Evolutionary conservation across 345 rosid genomes (phyloP).

Genomic region (Citrus maxima): DNA sequence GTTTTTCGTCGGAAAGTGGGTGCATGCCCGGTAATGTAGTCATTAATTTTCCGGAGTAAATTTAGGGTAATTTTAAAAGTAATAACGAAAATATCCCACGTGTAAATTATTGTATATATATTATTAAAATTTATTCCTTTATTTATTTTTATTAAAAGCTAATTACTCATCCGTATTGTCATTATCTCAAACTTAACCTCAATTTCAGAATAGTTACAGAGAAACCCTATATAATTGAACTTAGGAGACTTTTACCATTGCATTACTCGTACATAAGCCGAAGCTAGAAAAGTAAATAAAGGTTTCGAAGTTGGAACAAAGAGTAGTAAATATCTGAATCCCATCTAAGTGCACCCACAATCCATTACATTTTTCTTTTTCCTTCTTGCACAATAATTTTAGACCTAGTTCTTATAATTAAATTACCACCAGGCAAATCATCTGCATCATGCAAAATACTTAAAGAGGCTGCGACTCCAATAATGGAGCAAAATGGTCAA

Average conservation of each 20-base stretch:
- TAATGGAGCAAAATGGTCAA: background rate
- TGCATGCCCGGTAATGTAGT: background rate
- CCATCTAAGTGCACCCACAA: background rate
- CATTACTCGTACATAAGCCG: background rate
- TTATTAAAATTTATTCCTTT: background rate
- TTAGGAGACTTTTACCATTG: too few relatives aligned
- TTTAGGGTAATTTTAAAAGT: background rate
- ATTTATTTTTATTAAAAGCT: too few relatives aligned
- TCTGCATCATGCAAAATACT: background rate
- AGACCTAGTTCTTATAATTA: background rate
- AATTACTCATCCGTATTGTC: background rate
- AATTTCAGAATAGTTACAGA: background rate
- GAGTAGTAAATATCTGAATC: background rate
- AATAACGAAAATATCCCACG: background rate
- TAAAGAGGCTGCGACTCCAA: background rate
- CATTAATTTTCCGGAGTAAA: background rate
- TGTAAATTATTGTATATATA: too few relatives aligned
- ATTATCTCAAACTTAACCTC: background rate
- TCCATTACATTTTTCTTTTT: background rate
- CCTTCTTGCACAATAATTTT: background rate
- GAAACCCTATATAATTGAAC: background rate
- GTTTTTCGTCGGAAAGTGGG: too few relatives aligned
- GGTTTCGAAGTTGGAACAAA: background rate
- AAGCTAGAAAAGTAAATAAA: background rate
- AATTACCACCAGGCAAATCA: background rate